phyloP scores from a whole-genome alignment of 2,329 filamentous ascomycete genomes.

The Nakataea oryzae region DNA sequence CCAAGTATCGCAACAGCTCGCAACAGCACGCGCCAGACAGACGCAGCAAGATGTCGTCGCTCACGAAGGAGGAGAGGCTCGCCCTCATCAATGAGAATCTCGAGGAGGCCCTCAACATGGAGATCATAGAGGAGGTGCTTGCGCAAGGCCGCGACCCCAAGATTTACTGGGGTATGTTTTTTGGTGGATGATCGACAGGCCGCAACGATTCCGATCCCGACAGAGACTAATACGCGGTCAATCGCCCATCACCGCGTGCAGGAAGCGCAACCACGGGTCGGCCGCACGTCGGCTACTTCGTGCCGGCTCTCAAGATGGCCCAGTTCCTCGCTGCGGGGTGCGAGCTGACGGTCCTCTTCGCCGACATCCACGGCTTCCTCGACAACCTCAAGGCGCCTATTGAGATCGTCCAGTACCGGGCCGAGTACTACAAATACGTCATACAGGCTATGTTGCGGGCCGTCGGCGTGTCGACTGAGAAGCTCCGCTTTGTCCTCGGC shows the following conservation, averaged over 20 bases:
- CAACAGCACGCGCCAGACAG: neutral
- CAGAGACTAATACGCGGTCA: neutral
- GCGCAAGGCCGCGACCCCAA: constrained; percentile 61
- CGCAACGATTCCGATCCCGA: neutral
- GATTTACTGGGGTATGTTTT: constrained; percentile 66
- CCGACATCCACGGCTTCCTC: constrained; percentile 65
- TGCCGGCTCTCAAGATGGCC: constrained; percentile 80
- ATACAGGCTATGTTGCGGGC: constrained; percentile 68
- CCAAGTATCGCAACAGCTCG: neutral
- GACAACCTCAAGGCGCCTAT: constrained; percentile 80
- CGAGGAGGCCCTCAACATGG: constrained; percentile 71
- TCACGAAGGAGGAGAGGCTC: constrained; percentile 40
- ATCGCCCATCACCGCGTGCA: constrained; percentile 14
- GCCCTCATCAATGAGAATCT: constrained; percentile 72
- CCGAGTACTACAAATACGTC: constrained; percentile 70
- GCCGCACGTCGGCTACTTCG: constrained; percentile 84
- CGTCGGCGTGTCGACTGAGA: constrained; percentile 67
- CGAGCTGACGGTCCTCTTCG: constrained; percentile 68
- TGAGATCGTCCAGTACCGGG: constrained; percentile 73
- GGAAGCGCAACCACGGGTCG: constrained; percentile 77
- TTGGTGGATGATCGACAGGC: neutral
- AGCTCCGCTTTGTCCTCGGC: constrained; percentile 75
- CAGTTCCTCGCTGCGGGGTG: constrained; percentile 79
- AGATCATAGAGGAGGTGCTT: constrained; percentile 68
- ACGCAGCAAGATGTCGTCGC: neutral